A percentile compares a stretch with the other conserved stretches of the same genome.
phyloP scores from a whole-genome alignment of 352 stramenopile genomes.

The Pythium sp. region DNA sequence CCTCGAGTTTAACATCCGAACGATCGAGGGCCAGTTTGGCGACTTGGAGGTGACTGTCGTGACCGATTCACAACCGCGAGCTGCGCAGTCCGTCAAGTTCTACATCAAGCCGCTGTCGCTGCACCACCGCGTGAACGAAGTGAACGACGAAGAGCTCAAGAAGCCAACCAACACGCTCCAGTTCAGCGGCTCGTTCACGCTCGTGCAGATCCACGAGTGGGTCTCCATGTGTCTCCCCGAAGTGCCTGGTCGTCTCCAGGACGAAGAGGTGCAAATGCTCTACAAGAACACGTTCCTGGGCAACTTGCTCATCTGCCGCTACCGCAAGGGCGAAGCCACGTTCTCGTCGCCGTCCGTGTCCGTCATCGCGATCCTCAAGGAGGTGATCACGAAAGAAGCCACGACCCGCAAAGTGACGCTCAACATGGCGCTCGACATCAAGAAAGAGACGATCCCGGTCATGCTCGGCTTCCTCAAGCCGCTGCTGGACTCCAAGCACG shows the following conservation, averaged over 20 bases:
- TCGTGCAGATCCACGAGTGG: slow-evolving; percentile 88
- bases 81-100: slow-evolving; percentile 67
- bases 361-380: slow-evolving; percentile 82
- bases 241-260: slow-evolving; percentile 66
- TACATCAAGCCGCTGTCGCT: slow-evolving; percentile 81
- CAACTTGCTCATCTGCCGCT: slow-evolving; percentile 70
- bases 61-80: slow-evolving; percentile 56
- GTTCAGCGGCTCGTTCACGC: slow-evolving; percentile 70
- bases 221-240: slow-evolving; percentile 75
- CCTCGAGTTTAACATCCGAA: slow-evolving; percentile 78
- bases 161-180: slow-evolving; percentile 62
- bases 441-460: slow-evolving; percentile 69
- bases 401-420: slow-evolving; percentile 73
- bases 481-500: slow-evolving; percentile 68
- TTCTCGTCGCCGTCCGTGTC: slow-evolving; percentile 80
- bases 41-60: slow-evolving; percentile 77
- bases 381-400: slow-evolving; percentile 83
- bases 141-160: slow-evolving; percentile 51
- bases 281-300: slow-evolving; percentile 80
- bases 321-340: slow-evolving; percentile 65
- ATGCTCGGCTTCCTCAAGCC: slow-evolving; percentile 67
- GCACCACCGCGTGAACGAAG: slow-evolving; percentile 73
- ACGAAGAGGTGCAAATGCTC: slow-evolving; percentile 65
- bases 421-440: slow-evolving; percentile 80
- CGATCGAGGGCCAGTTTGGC: slow-evolving; percentile 82